A percentile compares a stretch with the other conserved stretches of the same genome.
phyloP scores from a whole-genome alignment of 371 early-diverging fungal genomes.

The Nematocida sp. region DNA sequence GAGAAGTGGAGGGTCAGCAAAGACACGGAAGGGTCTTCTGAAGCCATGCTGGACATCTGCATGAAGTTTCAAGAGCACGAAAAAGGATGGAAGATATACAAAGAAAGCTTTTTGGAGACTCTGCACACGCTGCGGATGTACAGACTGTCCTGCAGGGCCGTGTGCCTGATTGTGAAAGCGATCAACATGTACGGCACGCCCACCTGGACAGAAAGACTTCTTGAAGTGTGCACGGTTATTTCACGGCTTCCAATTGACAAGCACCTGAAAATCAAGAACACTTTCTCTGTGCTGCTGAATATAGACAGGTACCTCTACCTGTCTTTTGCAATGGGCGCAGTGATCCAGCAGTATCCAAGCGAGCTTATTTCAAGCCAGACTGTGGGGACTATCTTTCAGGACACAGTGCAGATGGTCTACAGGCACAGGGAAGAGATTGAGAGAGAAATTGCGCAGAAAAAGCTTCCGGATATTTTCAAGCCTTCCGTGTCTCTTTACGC shows the following conservation, averaged over 20 bases:
- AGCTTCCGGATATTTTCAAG: not conserved
- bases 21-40: slow-evolving; percentile 39
- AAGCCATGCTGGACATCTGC: slow-evolving; percentile 60
- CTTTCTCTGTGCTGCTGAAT: not conserved
- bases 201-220: slow-evolving; percentile 30
- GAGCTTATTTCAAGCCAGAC: not conserved
- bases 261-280: not conserved
- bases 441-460: not conserved
- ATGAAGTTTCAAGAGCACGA: slow-evolving; percentile 54
- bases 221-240: slow-evolving; percentile 33
- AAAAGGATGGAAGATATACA: slow-evolving; percentile 59
- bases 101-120: not conserved
- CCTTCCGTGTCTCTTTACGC: not conserved
- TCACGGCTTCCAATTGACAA: slow-evolving; percentile 10
- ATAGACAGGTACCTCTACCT: slow-evolving; percentile 19
- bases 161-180: slow-evolving; percentile 18
- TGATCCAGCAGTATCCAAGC: slow-evolving; percentile 28
- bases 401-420: not conserved
- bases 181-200: slow-evolving; percentile 6
- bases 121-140: not conserved
- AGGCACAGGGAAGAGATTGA: slow-evolving; percentile 2
- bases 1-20: slow-evolving; percentile 51
- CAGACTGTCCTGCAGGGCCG: not conserved
- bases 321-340: not conserved
- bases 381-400: not conserved